Evolutionary conservation across 208 protist genomes (phyloP), one percentile per base, ranked within the genome.

Genomic region (Leishmania tarentolae): DNA sequence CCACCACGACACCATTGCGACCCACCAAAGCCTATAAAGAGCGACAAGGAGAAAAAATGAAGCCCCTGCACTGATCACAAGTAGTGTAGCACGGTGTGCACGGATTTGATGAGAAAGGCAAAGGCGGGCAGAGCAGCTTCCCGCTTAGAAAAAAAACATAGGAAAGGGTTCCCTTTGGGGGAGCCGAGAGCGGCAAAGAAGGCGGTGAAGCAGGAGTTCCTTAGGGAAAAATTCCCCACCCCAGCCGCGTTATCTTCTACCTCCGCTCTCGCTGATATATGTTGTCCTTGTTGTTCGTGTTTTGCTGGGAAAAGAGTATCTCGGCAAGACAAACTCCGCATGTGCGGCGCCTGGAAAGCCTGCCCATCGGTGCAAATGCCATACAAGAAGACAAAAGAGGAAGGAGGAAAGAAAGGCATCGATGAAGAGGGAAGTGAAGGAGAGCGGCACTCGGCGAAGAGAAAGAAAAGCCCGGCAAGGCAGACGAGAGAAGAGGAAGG

Each of bases 1-100:
- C 82, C 82, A 86, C 82, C 82, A 86, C 31, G 72, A 59, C 19
- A 85, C 76, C 81, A 85, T 82, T 35, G 17, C 37, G 52, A 24
- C 56, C 8, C 8, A 19, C 15, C n/a, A 19, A 31, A 37, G 31
- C 6, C 9, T 37, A 9, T 19, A 57, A 57, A 57, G 72, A 56
- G 21, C 35, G 35, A 57, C 21, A 76, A n/a, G 15, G 46, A 56
- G 17, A 7, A 75, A 75, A 42, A 21, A 47, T 7, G 28, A 61
- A 52, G 17, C 3, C 4, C 6, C 0, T 11, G 17, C n/a, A 40
- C n/a, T 57, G n/a, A 31, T 40, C 13, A 19, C 2, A 68, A 40
- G 2, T 63, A 2, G 61, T 42, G 31, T 40, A 24, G 31, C 31
- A 13, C 31, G 6, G 31, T 42, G 31, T 21, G 61, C 31, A 15